Evolutionary conservation across 2,329 filamentous ascomycete genomes (phyloP).

Genomic region (Acephala macrosclerotiorum): DNA sequence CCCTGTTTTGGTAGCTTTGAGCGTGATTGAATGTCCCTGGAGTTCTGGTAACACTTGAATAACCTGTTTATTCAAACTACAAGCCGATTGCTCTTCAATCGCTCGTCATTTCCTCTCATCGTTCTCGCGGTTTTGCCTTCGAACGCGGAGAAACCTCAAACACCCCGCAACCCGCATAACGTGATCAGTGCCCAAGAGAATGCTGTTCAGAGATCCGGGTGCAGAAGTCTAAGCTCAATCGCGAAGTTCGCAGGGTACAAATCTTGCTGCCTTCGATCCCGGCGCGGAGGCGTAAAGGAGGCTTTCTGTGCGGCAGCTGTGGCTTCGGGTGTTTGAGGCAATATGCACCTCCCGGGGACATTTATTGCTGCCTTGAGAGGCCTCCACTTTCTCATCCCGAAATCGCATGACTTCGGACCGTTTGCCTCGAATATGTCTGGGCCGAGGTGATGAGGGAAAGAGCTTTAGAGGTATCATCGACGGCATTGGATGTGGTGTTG

Average conservation of each 20-base stretch:
- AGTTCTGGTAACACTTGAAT: not conserved
- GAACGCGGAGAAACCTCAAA: not conserved
- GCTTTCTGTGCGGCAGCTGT: not conserved
- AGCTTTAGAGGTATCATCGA: no score
- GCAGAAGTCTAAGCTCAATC: not conserved
- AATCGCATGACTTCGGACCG: conserved; percentile 1
- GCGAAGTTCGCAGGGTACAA: not conserved
- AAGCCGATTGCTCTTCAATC: not conserved
- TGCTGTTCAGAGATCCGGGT: not conserved
- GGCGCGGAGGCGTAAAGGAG: not conserved
- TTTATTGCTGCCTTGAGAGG: conserved; percentile 3
- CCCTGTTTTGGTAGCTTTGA: not conserved
- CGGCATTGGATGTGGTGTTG: no score
- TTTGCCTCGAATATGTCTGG: not conserved
- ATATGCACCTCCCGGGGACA: not conserved
- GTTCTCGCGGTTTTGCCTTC: no score
- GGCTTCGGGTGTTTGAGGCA: conserved; percentile 2
- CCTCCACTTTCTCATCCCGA: not conserved
- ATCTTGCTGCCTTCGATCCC: not conserved
- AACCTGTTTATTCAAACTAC: no score
- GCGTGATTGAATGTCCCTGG: not conserved
- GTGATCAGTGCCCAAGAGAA: not conserved
- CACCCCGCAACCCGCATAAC: not conserved
- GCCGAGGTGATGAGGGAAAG: no score
- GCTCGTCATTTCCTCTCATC: no score